Base-by-base conservation (phyloP, 2,329 filamentous ascomycete genomes). In the Penicillium sp. region DNA sequence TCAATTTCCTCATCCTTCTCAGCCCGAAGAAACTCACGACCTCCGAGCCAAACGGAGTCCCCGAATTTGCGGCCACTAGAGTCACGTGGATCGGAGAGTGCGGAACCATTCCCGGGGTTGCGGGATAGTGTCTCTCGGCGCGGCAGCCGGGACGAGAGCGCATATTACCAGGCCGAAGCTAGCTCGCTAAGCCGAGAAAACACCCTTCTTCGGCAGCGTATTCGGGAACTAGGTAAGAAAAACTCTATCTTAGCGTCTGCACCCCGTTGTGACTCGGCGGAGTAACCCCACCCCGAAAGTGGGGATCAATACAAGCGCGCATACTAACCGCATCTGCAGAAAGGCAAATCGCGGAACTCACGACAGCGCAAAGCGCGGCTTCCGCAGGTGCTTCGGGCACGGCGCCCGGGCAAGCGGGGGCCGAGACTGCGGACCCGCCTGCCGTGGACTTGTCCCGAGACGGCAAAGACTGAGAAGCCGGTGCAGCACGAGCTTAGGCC, bases 131-230 rank as follows among this genome's bases (percentile, higher is more conserved):
- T 50, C 44, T 63, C 55, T 33, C 66, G 64, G 49, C 67, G 72
- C 36, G 65, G 70, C 29, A 74, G 73, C 54, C 65, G 73, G 39
- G 75, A 77, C 49, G 75, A 77, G 46, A 66, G 63, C 43, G 67
- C 73, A 13, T 77, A 68, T 53, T 76, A 75, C 52, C 75, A 77
- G 55, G 72, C 74, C 16, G 75, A 77, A 53, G 73, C 73, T 8
- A 66, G 71, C 25, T 75, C 68, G 55, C 57, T 77, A 27, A 68
- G 66, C 9, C 65, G 75, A 34, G 75, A 77, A 50, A 77, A 77
- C 45, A 72, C 75, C 51, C 74, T 77, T 65, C 62, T 77, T 31
- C 69, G 71, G 18, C 65, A 71, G 53, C 64, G 75, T 11, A 75
- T 77, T 42, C 68, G 73, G 30, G 75, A 77, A 50, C 58, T 77